Evolutionary conservation across 768 basidiomycete genomes (phyloP).

Genomic region (Boletus rubroflammeus): DNA sequence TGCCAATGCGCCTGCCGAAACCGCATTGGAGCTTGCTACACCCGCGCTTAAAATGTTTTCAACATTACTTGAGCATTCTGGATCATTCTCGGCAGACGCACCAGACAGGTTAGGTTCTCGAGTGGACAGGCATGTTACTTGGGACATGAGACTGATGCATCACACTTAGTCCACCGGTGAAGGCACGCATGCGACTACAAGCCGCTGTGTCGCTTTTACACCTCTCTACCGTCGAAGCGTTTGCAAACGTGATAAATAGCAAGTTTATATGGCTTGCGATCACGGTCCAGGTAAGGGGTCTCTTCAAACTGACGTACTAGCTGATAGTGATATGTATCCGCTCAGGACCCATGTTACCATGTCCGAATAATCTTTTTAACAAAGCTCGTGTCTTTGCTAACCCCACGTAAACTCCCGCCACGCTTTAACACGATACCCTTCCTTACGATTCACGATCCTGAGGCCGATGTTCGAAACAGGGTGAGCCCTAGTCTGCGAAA

Average conservation of each 20-base stretch:
- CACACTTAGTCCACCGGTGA: constrained; percentile 49
- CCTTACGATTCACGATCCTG: constrained; percentile 88
- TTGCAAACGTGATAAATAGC: constrained; percentile 51
- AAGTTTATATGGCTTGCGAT: constrained; percentile 71
- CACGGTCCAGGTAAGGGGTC: constrained; percentile 66
- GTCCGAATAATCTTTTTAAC: constrained; percentile 76
- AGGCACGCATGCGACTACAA: constrained; percentile 77
- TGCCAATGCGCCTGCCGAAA: constrained; percentile 55
- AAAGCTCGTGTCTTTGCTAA: constrained; percentile 68
- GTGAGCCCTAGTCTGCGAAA: constrained; percentile 37
- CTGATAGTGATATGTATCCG: neutral
- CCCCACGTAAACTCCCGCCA: constrained; percentile 58
- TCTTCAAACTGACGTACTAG: neutral
- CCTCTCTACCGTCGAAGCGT: constrained; percentile 57
- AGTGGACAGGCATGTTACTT: neutral
- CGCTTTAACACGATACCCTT: constrained; percentile 84
- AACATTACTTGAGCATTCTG: constrained; percentile 64
- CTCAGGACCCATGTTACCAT: constrained; percentile 82
- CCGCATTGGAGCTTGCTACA: constrained; percentile 61
- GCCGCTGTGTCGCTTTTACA: constrained; percentile 80
- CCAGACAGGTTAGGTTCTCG: constrained; percentile 44
- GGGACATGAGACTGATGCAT: constrained; percentile 11
- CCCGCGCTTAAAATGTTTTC: constrained; percentile 77
- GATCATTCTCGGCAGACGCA: constrained; percentile 57
- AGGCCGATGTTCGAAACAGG: constrained; percentile 66